Base-by-base conservation (phyloP, 2,329 filamentous ascomycete genomes). In the Alternaria tenuissima region DNA sequence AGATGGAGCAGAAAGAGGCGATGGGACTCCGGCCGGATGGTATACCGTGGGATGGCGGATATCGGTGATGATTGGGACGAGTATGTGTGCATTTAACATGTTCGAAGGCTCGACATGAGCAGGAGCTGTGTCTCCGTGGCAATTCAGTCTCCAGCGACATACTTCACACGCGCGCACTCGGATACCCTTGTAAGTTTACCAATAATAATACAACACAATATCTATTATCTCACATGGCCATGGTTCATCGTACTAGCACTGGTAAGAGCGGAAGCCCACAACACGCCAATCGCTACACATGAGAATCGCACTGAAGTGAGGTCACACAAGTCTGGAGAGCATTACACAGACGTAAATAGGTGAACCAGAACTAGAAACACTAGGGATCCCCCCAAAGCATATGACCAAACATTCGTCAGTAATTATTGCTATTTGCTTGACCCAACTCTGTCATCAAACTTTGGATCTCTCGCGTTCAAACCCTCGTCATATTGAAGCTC, bases 391-490 rank as follows among this genome's bases (percentile, higher is more conserved):
- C 39, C 5, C 4, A 42, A 22, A 20, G n/a, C n/a, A 30, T 11
- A 8, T 5, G 11, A 6, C 8, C 8, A 16, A 20, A 48, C 0
- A 2, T 14, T 14, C 30, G 22, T 16, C 22, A 48, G 12, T 20
- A 26, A 4, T 4, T n/a, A 26, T 16, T 36, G 32, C 20, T 48
- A 8, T 32, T 18, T 12, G 34, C 30, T 32, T 7, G 5, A 18
- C 30, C 16, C 12, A 24, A 16, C 7, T 11, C n/a, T 55, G 11
- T 42, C 47, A 48, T 72, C 69, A n/a, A 65, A 73, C 32, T 63
- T 71, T n/a, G 74, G 74, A 66, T 82, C 80, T 43, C 66, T 67
- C 5, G 79, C 80, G 69, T 82, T 78, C 69, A 81, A 76, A 14
- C 48, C 69, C 30, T 63, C 49, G 42, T 77, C 74, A 63, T 82